Base-by-base conservation (phyloP, 495 filamentous ascomycete genomes). In the Astrothelium macrocarpum region DNA sequence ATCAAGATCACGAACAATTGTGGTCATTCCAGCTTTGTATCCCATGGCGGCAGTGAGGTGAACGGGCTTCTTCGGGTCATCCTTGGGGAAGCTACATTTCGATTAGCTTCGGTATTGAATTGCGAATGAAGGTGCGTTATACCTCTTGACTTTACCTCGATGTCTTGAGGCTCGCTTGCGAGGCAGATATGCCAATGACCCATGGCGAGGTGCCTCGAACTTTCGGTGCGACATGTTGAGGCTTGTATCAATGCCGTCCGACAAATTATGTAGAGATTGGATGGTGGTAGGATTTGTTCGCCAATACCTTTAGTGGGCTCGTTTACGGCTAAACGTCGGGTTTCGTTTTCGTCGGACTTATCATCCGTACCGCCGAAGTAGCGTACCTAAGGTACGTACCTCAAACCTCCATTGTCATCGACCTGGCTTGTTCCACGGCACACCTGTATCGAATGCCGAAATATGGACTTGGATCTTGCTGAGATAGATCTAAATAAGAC, bases 1-100 rank as follows among this genome's bases (percentile, higher is more conserved):
- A 85, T 99, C 95, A 76, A 99, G 86, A 80, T 99, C 95, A 81
- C 95, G 95, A 78, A 99, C 95, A 81, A 97, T 92, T 70, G 95
- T 99, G 78, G 90, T 96, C 95, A 99, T 99, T 81, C 95, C 95
- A 75, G 95, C 95, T 90, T 99, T 99, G 88, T 99, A 99, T 77
- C 95, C 95, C 85, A 99, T 91, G 75, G 89, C 83, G 78, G 95
- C 95, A 66, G 95, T 99, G 71, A 99, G 84, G 84, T 99, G 95
- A 79, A 97, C 92, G 72, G 92, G 90, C 85, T 97, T 94, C 87
- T 97, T 97, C 70, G 91, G 81, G 84, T 99, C 91, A 89, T 99
- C 95, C 85, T 97, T 97, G 75, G 95, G 95, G 87, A 99, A 99
- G 82, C 90, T 91, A 79, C 62, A 61, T n/a, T 31, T 1, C 32